phyloP scores from a whole-genome alignment of 2,329 filamentous ascomycete species.

The Sordariomycetes sp. region DNA sequence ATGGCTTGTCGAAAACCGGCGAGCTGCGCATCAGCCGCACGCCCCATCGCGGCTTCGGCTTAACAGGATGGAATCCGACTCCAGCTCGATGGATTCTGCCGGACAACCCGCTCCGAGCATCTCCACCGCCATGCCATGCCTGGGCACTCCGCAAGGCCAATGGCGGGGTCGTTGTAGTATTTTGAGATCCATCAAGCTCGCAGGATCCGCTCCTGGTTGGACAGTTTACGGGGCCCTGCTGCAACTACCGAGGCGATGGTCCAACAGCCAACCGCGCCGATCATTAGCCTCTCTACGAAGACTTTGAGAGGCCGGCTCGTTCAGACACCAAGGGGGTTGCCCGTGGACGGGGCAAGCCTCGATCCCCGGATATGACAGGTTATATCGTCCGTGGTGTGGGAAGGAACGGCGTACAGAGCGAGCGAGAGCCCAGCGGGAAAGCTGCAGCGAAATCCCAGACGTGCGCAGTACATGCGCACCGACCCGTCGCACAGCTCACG shows the following conservation, averaged over 20 bases:
- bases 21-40: slow-evolving; percentile 1
- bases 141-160: not conserved
- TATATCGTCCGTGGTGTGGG: not conserved
- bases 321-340: not conserved
- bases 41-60: not conserved
- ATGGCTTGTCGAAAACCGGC: not conserved
- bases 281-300: not conserved
- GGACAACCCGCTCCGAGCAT: too few species aligned
- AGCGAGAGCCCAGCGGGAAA: not conserved
- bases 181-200: not conserved
- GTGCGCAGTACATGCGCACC: not conserved
- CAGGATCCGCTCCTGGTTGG: not conserved
- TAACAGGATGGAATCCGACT: not conserved
- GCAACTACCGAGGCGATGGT: not conserved
- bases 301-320: not conserved
- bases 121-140: too few species aligned
- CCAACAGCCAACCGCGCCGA: not conserved
- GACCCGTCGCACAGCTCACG: not conserved
- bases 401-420: not conserved
- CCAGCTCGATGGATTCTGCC: not conserved
- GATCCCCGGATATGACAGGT: not conserved
- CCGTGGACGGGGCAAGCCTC: not conserved
- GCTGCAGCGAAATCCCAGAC: not conserved
- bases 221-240: not conserved
- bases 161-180: not conserved